A percentile compares a stretch with the other conserved stretches of the same genome.
Evolutionary conservation across 2,329 filamentous ascomycete genomes (phyloP).

Genomic region (Trichophaea hybrida): DNA sequence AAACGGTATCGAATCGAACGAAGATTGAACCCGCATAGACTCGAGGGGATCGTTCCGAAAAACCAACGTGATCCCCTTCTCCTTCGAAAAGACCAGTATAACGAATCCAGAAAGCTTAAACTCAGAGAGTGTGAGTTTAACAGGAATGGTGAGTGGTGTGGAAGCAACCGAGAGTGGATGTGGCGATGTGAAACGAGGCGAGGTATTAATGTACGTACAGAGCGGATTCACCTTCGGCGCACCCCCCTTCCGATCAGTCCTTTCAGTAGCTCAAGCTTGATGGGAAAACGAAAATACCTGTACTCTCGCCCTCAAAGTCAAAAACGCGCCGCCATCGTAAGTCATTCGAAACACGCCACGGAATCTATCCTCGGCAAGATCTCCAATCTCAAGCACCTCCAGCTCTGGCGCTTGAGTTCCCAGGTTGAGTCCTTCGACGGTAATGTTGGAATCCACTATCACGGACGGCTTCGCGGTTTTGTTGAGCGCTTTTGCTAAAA

Average conservation of each 20-base stretch:
- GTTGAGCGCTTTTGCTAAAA: conserved; percentile 53
- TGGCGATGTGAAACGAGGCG: conserved; percentile 48
- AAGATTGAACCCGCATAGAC: conserved; percentile 52
- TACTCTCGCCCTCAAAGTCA: conserved; percentile 53
- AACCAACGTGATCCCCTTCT: conserved; percentile 53
- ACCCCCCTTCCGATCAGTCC: background rate
- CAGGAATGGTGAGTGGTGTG: conserved; percentile 49
- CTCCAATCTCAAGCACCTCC: conserved; percentile 54
- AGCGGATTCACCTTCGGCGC: conserved; percentile 44
- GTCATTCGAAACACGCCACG: conserved; percentile 58
- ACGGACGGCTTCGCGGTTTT: conserved; percentile 55
- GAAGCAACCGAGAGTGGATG: conserved; percentile 46
- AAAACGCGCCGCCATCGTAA: conserved; percentile 50
- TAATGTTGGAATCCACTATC: conserved; percentile 52
- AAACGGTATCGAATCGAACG: conserved; percentile 55
- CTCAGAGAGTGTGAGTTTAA: conserved; percentile 53
- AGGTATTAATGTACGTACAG: conserved; percentile 45
- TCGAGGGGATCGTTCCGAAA: conserved; percentile 55
- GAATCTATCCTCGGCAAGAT: conserved; percentile 52
- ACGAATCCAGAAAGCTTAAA: conserved; percentile 53
- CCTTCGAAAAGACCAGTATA: conserved; percentile 53
- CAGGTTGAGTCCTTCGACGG: conserved; percentile 53
- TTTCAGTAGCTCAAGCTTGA: background rate
- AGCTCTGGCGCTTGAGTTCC: conserved; percentile 50
- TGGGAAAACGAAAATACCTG: conserved; percentile 32